These are phyloP conservation scores for Microstegium vimineum DNA, from an alignment of 176 grass and related monocot genomes.

Conservation along the genomic window DNA sequence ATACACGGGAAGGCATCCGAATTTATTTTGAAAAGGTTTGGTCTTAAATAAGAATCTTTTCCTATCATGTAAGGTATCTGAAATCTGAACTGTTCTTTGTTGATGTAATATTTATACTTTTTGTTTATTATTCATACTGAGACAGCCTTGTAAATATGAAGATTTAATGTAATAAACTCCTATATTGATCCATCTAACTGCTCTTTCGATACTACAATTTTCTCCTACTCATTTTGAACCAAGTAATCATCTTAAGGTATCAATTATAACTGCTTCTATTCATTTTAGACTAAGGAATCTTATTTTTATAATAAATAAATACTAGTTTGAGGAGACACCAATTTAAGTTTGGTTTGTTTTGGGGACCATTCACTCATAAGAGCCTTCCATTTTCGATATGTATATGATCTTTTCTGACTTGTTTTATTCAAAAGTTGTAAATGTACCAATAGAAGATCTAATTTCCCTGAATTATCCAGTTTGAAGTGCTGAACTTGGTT, in stretches of 20 bases:
- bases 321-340: background rate
- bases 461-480: background rate
- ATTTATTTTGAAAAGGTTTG: background rate
- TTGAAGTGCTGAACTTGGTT: background rate
- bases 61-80: constrained; percentile 3
- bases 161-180: background rate
- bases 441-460: background rate
- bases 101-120: background rate
- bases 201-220: background rate
- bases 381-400: background rate
- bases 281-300: background rate
- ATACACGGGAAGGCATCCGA: background rate
- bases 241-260: background rate
- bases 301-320: background rate
- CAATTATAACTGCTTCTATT: background rate
- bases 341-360: background rate
- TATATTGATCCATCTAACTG: background rate
- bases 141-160: background rate
- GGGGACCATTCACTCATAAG: background rate
- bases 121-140: background rate
- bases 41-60: background rate
- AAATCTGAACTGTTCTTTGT: background rate
- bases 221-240: background rate
- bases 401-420: background rate
- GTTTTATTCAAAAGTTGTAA: background rate